These are phyloP conservation scores for Handroanthus guayacan DNA, from an alignment of 257 asterid genomes.

Conservation along the genomic window DNA sequence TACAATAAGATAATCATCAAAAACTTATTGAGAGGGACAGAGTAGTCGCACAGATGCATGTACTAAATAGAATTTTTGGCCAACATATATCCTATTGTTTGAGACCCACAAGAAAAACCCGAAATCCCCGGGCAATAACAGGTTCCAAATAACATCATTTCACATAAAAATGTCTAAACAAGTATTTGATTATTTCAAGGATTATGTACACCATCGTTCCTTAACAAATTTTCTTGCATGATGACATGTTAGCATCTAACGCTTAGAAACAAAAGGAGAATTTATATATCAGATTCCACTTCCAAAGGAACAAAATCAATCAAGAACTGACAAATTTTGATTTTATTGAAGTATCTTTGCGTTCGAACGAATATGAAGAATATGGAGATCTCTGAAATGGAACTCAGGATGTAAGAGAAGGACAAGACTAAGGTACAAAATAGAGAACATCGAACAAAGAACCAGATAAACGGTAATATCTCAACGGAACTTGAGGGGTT, in stretches of 20 bases:
- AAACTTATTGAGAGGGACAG: conserved; percentile 37
- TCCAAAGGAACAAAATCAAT: conserved; percentile 30
- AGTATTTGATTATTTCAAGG: conserved; percentile 20
- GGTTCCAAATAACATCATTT: conserved; percentile 33
- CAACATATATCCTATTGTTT: conserved; percentile 50
- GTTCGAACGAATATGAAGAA: conserved; percentile 25
- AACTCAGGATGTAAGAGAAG: conserved; percentile 12
- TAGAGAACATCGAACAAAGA: conserved; percentile 3
- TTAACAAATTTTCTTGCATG: no score
- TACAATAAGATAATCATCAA: conserved; percentile 14
- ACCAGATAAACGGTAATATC: conserved; percentile 1
- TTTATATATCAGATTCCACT: conserved; percentile 26
- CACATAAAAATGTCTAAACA: not conserved
- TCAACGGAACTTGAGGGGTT: not conserved
- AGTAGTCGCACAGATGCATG: conserved; percentile 51
- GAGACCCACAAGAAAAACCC: conserved; percentile 41
- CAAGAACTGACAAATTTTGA: conserved; percentile 38
- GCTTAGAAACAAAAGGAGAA: conserved; percentile 22
- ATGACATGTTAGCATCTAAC: no score
- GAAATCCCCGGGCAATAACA: conserved; percentile 40
- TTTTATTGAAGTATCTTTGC: conserved; percentile 18
- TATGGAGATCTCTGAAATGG: conserved; percentile 24
- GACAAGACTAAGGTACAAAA: not conserved
- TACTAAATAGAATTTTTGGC: conserved; percentile 56
- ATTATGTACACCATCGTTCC: not conserved